Percentiles rank a stretch among this genome's conserved stretches.
Evolutionary conservation across 2,329 filamentous ascomycete species (phyloP).

Genomic region (Amphichorda felina): DNA sequence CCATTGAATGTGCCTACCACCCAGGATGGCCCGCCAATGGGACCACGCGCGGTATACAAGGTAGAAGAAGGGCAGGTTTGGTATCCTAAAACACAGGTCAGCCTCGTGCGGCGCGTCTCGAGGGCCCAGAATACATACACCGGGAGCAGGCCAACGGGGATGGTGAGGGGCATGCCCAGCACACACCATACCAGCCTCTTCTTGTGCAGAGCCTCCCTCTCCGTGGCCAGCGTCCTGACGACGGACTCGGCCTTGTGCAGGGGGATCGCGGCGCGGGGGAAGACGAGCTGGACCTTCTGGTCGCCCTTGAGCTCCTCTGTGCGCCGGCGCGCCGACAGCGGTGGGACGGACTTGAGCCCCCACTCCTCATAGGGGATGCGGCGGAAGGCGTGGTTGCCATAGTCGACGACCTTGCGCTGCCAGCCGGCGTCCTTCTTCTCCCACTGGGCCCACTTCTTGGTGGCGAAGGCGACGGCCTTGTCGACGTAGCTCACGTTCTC

Average conservation of each 20-base stretch:
- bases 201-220: slow-evolving; percentile 68
- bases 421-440: slow-evolving; percentile 75
- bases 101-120: too few relatives aligned
- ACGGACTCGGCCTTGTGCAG: slow-evolving; percentile 50
- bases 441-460: slow-evolving; percentile 74
- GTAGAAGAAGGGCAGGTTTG: slow-evolving; percentile 96
- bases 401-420: slow-evolving; percentile 77
- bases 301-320: slow-evolving; percentile 50
- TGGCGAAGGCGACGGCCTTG: slow-evolving; percentile 57
- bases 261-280: slow-evolving; percentile 59
- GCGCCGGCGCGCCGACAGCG: slow-evolving; percentile 56
- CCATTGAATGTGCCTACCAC: slow-evolving; percentile 76
- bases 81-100: slow-evolving; percentile 64
- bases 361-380: slow-evolving; percentile 95
- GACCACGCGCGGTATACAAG: slow-evolving; percentile 84
- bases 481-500: slow-evolving; percentile 47
- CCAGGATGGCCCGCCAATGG: slow-evolving; percentile 76
- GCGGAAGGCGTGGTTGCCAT: slow-evolving; percentile 76
- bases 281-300: slow-evolving; percentile 62
- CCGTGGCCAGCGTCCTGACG: slow-evolving; percentile 62
- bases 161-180: slow-evolving; percentile 69
- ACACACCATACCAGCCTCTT: slow-evolving; percentile 71
- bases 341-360: slow-evolving; percentile 89
- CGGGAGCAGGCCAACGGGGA: slow-evolving; percentile 74
- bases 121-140: slow-evolving; percentile 69